Percentiles rank a stretch among this genome's conserved stretches.
phyloP scores from a whole-genome alignment of 2,329 filamentous ascomycete genomes.

The Drechslera avenae region DNA sequence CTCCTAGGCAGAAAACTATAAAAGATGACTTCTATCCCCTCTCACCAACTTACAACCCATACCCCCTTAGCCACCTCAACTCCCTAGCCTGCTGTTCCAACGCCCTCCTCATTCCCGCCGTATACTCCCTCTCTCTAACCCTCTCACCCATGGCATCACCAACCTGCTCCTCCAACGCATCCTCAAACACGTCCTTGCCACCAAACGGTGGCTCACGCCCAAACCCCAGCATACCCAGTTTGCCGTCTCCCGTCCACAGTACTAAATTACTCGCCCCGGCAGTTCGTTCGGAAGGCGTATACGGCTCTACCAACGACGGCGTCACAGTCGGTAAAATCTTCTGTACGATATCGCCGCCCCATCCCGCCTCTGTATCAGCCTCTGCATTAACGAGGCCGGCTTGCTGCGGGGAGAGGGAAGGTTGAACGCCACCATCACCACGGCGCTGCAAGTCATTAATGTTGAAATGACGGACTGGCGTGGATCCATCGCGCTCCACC shows the following conservation, averaged over 20 bases:
- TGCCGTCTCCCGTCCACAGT: constrained; percentile 83
- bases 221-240: constrained; percentile 70
- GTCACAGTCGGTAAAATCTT: constrained; percentile 69
- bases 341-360: constrained; percentile 68
- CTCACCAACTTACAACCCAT: constrained; percentile 57
- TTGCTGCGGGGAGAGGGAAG: neutral
- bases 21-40: no score
- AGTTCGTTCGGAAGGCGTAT: neutral
- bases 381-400: constrained; percentile 3
- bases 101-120: constrained; percentile 73
- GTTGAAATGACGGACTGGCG: constrained; percentile 61
- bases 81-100: constrained; percentile 80
- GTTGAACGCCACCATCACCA: no score
- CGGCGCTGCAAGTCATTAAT: constrained; percentile 54
- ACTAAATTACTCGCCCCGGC: constrained; percentile 68
- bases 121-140: constrained; percentile 66
- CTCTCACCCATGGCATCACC: constrained; percentile 35
- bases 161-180: constrained; percentile 47
- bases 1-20: no score
- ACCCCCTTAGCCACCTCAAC: constrained; percentile 71
- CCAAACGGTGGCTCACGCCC: constrained; percentile 41
- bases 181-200: constrained; percentile 37
- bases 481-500: constrained; percentile 81
- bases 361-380: neutral
- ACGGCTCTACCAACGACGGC: constrained; percentile 32